Evolutionary conservation across 2,329 filamentous ascomycete species (phyloP).

Genomic region (Phaeoacremonium minimum): DNA sequence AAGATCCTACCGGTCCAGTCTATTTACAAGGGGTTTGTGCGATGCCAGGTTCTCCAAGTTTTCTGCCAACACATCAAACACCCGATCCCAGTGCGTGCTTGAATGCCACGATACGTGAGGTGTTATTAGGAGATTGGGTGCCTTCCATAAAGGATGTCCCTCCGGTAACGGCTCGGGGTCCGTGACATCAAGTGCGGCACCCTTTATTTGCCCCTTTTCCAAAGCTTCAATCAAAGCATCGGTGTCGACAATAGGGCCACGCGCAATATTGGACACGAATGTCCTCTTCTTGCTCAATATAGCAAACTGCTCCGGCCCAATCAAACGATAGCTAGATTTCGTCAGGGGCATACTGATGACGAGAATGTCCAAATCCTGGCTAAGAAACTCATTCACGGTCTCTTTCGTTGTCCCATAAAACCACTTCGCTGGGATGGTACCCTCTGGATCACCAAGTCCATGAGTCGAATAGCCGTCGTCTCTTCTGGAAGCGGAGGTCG

Average conservation of each 20-base stretch:
- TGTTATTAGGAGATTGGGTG: conserved; percentile 55
- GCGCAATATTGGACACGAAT: conserved; percentile 61
- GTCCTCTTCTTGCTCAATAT: conserved; percentile 32
- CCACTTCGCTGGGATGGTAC: conserved; percentile 34
- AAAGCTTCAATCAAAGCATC: conserved; percentile 53
- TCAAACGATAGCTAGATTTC: conserved; percentile 26
- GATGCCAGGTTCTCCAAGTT: conserved; percentile 16
- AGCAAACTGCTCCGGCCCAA: conserved; percentile 35
- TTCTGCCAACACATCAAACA: conserved; percentile 17
- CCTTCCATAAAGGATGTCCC: conserved; percentile 59
- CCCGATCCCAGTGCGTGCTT: conserved; percentile 14
- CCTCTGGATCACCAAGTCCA: conserved; percentile 45
- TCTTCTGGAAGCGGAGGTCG: conserved; percentile 52
- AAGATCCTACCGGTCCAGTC: no score
- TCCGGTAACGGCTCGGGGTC: conserved; percentile 64
- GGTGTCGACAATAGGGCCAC: conserved; percentile 35
- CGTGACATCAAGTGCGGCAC: conserved; percentile 65
- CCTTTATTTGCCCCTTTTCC: conserved; percentile 29
- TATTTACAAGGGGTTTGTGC: not conserved
- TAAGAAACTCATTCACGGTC: conserved; percentile 32
- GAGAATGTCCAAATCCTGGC: conserved; percentile 35
- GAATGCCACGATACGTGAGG: conserved; percentile 18
- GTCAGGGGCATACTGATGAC: conserved; percentile 36
- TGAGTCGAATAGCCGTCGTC: conserved; percentile 62
- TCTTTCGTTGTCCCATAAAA: conserved; percentile 27